Conservation (phyloP, 2,329 filamentous ascomycete species). For the Pseudocercospora crystallina region DNA sequence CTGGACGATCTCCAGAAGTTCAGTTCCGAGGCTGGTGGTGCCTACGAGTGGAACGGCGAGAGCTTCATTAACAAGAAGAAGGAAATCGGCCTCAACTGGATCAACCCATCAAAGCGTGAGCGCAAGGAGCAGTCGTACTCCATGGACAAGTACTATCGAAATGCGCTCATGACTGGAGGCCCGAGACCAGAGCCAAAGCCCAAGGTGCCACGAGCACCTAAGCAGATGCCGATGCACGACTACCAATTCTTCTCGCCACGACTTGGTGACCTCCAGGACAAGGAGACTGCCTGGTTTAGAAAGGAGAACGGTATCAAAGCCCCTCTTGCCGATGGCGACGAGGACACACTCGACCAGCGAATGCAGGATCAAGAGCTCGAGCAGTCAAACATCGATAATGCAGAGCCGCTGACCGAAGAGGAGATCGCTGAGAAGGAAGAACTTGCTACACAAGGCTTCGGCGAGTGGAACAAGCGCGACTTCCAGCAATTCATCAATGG, state of each 20-base stretch:
- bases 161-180: constrained; percentile 79
- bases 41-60: constrained; percentile 98
- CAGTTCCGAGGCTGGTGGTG: constrained; percentile 75
- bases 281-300: constrained; percentile 91
- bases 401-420: constrained; percentile 81
- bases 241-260: constrained; percentile 93
- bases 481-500: constrained; percentile 98
- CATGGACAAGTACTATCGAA: constrained; percentile 97
- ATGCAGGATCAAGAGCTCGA: constrained; percentile 84
- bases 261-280: constrained; percentile 86
- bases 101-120: constrained; percentile 97
- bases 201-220: constrained; percentile 91
- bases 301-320: constrained; percentile 97
- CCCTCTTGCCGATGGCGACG: constrained; percentile 80
- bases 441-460: constrained; percentile 81
- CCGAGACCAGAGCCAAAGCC: constrained; percentile 82
- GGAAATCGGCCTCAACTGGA: constrained; percentile 91
- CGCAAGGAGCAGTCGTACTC: constrained; percentile 97
- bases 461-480: constrained; percentile 93
- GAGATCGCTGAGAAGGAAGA: constrained; percentile 83
- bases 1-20: constrained; percentile 98
- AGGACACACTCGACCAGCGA: constrained; percentile 81
- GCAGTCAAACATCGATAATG: constrained; percentile 90
- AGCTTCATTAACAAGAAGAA: constrained; percentile 84
- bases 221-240: constrained; percentile 88